phyloP scores from a whole-genome alignment of 78 protist genomes.

The Speleostelium caveatum region DNA sequence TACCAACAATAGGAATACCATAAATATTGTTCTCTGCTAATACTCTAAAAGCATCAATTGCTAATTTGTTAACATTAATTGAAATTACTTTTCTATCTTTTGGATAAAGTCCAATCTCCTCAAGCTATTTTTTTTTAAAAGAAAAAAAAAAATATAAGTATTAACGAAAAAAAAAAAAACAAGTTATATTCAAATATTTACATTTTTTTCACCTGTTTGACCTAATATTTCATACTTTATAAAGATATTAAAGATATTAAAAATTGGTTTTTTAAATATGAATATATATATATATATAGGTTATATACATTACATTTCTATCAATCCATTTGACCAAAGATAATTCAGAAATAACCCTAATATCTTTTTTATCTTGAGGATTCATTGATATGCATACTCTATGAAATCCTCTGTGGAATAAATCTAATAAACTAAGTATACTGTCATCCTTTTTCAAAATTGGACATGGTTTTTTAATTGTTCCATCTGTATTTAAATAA shows the following conservation, averaged over 20 bases:
- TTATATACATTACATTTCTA: constrained; percentile 11
- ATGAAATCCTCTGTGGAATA: constrained; percentile 24
- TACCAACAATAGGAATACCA: constrained; percentile 61
- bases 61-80: constrained; percentile 19
- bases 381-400: constrained; percentile 47
- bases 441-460: constrained; percentile 10
- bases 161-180: neutral
- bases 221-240: constrained; percentile 14
- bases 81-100: constrained; percentile 17
- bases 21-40: constrained; percentile 45
- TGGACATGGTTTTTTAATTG: constrained; percentile 34
- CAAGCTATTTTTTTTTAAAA: constrained; percentile 7
- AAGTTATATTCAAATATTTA: neutral
- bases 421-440: constrained; percentile 22
- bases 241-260: neutral
- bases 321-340: constrained; percentile 56
- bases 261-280: too few relatives aligned
- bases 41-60: constrained; percentile 70
- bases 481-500: neutral
- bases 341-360: constrained; percentile 36
- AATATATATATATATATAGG: too few relatives aligned
- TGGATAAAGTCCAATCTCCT: constrained; percentile 9
- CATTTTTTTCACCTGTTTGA: constrained; percentile 23
- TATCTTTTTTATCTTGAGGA: constrained; percentile 24
- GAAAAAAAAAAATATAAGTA: neutral